Percentiles rank a stretch among this genome's conserved stretches.
phyloP scores from a whole-genome alignment of 192 early-diverging fungal genomes.

The Coemansia sp. region DNA sequence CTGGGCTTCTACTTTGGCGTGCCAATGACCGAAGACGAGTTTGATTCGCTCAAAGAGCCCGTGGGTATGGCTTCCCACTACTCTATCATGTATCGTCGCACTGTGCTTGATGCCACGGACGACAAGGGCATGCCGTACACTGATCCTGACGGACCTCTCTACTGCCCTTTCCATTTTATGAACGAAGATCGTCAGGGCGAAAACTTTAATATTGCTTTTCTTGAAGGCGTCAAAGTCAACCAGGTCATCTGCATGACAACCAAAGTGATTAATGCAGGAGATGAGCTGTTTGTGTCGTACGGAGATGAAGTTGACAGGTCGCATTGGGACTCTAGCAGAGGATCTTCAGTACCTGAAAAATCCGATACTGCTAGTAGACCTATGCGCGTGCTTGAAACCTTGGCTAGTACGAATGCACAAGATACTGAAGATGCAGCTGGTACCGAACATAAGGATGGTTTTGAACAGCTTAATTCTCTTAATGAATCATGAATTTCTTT shows the following conservation, averaged over 20 bases:
- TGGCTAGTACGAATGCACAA: not conserved
- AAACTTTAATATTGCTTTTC: conserved; percentile 61
- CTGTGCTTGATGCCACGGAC: conserved; percentile 88
- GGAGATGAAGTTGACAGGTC: conserved; percentile 77
- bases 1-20: conserved; percentile 95
- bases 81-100: conserved; percentile 87
- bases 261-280: conserved; percentile 62
- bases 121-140: conserved; percentile 70
- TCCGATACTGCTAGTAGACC: too few relatives aligned
- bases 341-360: too few relatives aligned
- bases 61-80: conserved; percentile 79
- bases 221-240: conserved; percentile 77
- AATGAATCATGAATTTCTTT: too few relatives aligned
- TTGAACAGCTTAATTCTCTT: too few relatives aligned
- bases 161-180: conserved; percentile 93
- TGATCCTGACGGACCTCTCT: conserved; percentile 56
- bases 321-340: conserved; percentile 56
- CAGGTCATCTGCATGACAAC: conserved; percentile 82
- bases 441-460: too few relatives aligned
- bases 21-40: conserved; percentile 94
- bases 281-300: conserved; percentile 86
- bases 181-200: conserved; percentile 63
- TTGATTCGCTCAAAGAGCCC: conserved; percentile 80
- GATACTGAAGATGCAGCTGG: not conserved
- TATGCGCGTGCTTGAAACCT: too few relatives aligned